phyloP scores from a whole-genome alignment of 495 filamentous ascomycete genomes.

The Rostrohypoxylon terebratum region DNA sequence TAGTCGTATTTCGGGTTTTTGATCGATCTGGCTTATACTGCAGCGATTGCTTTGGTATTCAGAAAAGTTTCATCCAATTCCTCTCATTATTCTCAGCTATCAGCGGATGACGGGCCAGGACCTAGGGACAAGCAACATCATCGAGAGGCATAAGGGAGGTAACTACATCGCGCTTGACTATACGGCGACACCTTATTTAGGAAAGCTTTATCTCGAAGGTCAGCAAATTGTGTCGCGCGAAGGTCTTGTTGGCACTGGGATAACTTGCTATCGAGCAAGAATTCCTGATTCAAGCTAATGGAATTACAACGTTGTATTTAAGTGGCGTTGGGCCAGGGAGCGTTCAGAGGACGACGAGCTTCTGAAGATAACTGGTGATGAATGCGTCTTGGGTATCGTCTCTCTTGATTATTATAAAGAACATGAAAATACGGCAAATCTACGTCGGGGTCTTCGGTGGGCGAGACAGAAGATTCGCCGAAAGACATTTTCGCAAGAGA shows the following conservation, averaged over 20 bases:
- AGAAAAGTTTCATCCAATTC: conserved; percentile 49
- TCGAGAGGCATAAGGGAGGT: conserved; percentile 37
- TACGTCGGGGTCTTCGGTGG: conserved; percentile 46
- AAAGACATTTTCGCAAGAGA: not conserved
- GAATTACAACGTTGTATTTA: conserved; percentile 45
- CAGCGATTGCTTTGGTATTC: conserved; percentile 54
- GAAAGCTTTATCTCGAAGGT: conserved; percentile 47
- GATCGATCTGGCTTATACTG: conserved; percentile 59
- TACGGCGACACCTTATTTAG: conserved; percentile 23
- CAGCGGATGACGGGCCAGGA: conserved; percentile 44
- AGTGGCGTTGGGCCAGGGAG: conserved; percentile 46
- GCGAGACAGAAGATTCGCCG: conserved; percentile 38
- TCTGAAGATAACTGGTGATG: conserved; percentile 41
- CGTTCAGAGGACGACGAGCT: conserved; percentile 47
- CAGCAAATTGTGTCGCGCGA: conserved; percentile 42
- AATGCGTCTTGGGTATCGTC: conserved; percentile 41
- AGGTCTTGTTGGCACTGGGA: conserved; percentile 44
- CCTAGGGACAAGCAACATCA: conserved; percentile 38
- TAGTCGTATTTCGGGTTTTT: conserved; percentile 58
- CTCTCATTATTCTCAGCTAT: conserved; percentile 47
- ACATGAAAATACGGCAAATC: conserved; percentile 46
- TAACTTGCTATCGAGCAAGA: conserved; percentile 45
- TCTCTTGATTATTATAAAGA: conserved; percentile 47
- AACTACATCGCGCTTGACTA: conserved; percentile 37
- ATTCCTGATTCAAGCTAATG: conserved; percentile 36